Base-by-base conservation (phyloP, 345 rosid species). In the Durio zibethinus region DNA sequence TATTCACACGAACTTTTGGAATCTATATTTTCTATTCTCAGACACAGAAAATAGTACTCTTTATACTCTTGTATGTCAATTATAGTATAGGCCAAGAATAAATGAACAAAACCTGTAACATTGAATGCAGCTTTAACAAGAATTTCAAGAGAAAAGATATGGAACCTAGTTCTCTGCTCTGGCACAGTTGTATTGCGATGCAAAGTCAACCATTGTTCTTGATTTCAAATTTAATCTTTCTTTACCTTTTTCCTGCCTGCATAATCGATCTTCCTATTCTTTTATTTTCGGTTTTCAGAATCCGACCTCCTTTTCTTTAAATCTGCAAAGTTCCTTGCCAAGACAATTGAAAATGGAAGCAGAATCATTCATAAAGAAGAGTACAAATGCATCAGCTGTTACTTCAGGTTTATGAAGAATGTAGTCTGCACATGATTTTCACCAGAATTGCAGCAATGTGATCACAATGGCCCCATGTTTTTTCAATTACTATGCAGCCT, bases 161-260 rank as follows among this genome's bases (percentile, higher is more conserved):
- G 70, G 87, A 84, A 83, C 83, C 86, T 48, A 84, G 73, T 86
- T 86, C 89, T 74, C 36, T 36, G 14, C 36, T 11, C 27, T 14
- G 35, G 25, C 25, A 12, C 3, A 23, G 23, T 42, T 16, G 4
- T 25, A 23, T 9, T 16, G 67, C 57, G 38, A 60, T 73, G 65
- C 36, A 77, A 83, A 80, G 89, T 82, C 82, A 57, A 35, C 80
- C 16, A 57, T 74, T 79, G 23, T 40, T 45, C 69, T 3, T 29
- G 33, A 1, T 35, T 35, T 27, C 12, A 53, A 23, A 48, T 76
- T 53, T 43, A 29, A 18, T 48, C 1, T 52, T 9, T 67, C 48
- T 60, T 27, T 48, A 8, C 21, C 57, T 29, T 48, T 45, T n/a
- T 29, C 54, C 31, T 70, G 74, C 20, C 74, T 69, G 73, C 12